These are phyloP conservation scores for Acanthamoeba lenticulata DNA, from an alignment of 208 protist species.

Conservation along the genomic window DNA sequence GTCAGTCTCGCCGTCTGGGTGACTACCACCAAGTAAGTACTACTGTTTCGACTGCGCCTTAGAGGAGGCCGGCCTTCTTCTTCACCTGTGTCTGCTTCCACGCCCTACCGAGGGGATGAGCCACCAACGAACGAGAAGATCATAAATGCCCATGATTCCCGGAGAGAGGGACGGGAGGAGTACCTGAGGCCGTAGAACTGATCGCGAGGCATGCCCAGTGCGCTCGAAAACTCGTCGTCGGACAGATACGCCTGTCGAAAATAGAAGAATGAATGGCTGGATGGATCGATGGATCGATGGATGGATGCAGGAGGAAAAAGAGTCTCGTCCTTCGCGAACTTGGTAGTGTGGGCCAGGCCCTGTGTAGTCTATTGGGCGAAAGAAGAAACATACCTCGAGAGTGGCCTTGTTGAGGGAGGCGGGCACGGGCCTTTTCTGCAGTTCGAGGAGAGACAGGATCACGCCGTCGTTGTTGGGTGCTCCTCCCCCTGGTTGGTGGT, in stretches of 20 bases:
- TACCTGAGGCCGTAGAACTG: background rate
- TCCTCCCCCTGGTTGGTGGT: background rate
- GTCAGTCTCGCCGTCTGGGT: background rate
- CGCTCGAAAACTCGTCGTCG: background rate
- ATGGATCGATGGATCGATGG: too few species aligned
- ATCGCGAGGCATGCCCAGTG: background rate
- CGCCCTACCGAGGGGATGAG: background rate
- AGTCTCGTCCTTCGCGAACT: too few species aligned
- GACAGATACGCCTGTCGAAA: background rate
- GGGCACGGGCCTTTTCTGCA: background rate
- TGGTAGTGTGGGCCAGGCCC: too few species aligned
- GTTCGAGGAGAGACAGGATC: background rate
- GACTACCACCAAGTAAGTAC: background rate
- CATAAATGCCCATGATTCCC: background rate
- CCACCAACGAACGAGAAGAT: too few species aligned
- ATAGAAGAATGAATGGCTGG: background rate
- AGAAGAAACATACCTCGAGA: background rate
- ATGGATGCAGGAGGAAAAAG: background rate
- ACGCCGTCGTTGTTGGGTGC: background rate
- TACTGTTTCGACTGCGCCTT: background rate
- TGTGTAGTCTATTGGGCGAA: background rate
- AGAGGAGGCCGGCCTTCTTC: constrained; percentile 10
- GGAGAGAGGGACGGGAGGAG: background rate
- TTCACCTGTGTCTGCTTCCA: constrained; percentile 17
- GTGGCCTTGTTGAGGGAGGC: background rate